Percentiles rank a stretch among this genome's conserved stretches.
These are phyloP conservation scores for Endocalyx cinctus DNA, from an alignment of 2,329 filamentous ascomycete species.

Conservation along the genomic window DNA sequence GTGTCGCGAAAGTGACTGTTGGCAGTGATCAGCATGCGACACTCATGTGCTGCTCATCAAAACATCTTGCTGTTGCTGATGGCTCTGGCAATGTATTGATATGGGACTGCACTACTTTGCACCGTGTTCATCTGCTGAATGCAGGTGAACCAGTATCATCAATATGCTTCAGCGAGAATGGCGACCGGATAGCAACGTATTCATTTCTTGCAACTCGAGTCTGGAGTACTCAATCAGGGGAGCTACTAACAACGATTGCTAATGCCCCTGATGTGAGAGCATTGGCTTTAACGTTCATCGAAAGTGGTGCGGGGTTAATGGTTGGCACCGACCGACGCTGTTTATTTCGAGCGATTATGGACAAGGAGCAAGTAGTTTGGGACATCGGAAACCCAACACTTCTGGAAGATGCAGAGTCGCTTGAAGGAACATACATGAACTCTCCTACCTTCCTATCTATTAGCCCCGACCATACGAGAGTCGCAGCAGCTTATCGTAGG, in stretches of 20 bases:
- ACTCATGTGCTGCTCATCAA: conserved; percentile 3
- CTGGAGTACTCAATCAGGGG: conserved; percentile 6
- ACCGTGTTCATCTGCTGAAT: neutral
- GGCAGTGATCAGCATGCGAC: conserved; percentile 5
- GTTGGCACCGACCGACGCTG: neutral
- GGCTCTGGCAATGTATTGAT: conserved; percentile 2
- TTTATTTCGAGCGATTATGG: neutral
- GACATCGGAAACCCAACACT: neutral
- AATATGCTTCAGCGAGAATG: conserved; percentile 5
- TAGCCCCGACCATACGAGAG: conserved; percentile 3
- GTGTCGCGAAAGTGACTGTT: conserved; percentile 7
- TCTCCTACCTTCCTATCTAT: neutral
- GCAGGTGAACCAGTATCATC: neutral
- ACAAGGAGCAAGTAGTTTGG: neutral
- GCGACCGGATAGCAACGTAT: conserved; percentile 9
- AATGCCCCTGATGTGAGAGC: neutral
- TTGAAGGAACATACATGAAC: conserved; percentile 2
- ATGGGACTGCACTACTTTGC: conserved; percentile 1
- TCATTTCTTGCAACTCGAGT: conserved; percentile 6
- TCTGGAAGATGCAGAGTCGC: conserved; percentile 1
- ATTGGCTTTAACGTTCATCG: conserved; percentile 3
- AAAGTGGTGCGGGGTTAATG: conserved; percentile 2
- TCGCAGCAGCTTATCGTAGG: conserved; percentile 2
- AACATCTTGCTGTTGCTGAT: conserved; percentile 8
- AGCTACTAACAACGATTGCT: conserved; percentile 1